Percentiles rank a stretch among this genome's conserved stretches.
phyloP scores from a whole-genome alignment of 2,329 filamentous ascomycete species.

The Paecilomyces variotii region DNA sequence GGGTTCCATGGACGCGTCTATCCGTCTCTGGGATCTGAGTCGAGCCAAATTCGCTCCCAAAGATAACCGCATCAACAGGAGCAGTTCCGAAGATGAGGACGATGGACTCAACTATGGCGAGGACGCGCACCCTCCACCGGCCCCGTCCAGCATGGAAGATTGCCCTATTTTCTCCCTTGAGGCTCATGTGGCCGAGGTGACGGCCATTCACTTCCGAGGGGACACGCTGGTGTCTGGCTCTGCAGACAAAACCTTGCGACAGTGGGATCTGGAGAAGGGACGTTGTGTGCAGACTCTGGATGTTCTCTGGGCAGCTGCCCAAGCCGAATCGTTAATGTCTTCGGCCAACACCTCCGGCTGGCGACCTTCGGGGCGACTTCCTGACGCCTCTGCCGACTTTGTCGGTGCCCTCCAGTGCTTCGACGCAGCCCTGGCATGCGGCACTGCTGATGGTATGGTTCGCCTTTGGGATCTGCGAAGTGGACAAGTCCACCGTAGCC shows the following conservation, averaged over 20 bases:
- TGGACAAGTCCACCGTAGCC: conserved; percentile 90
- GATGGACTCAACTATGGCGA: conserved; percentile 66
- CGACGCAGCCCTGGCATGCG: conserved; percentile 88
- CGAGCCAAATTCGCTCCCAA: conserved; percentile 71
- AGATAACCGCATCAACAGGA: conserved; percentile 46
- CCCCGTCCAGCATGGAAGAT: conserved; percentile 71
- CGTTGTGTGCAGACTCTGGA: conserved; percentile 95
- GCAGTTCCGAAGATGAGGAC: conserved; percentile 42
- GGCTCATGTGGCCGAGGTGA: conserved; percentile 89
- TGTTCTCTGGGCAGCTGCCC: conserved; percentile 94
- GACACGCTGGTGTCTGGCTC: conserved; percentile 91
- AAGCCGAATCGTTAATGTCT: conserved; percentile 65
- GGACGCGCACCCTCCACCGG: conserved; percentile 59
- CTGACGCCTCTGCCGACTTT: conserved; percentile 71
- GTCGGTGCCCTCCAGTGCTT: conserved; percentile 93
- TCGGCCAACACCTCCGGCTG: conserved; percentile 52
- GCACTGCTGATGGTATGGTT: conserved; percentile 96
- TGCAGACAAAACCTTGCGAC: conserved; percentile 90
- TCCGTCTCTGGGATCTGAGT: conserved; percentile 90
- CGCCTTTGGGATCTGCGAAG: conserved; percentile 92
- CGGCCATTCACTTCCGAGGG: conserved; percentile 81
- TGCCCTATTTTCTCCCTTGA: conserved; percentile 83
- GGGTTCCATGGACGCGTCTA: conserved; percentile 88
- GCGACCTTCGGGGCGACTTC: conserved; percentile 58
- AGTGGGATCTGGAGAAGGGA: conserved; percentile 97